Conservation (phyloP, 148 eudicot species). For the Simmondsia chinensis region DNA sequence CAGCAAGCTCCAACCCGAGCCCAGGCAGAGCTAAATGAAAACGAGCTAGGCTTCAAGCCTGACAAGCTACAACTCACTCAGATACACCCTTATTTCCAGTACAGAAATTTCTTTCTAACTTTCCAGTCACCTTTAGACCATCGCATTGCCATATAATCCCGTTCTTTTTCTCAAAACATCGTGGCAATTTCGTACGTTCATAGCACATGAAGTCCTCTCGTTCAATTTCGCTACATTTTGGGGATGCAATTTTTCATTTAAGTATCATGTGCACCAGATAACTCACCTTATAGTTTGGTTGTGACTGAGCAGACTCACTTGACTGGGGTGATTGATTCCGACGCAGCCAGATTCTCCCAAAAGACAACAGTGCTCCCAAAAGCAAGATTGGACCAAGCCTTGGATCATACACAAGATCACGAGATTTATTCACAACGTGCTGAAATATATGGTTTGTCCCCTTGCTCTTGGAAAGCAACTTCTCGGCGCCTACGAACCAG, state of each 20-base stretch:
- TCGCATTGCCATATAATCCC: too few relatives aligned
- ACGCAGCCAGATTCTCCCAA: conserved; percentile 63
- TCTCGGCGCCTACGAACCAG: conserved; percentile 51
- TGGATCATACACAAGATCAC: conserved; percentile 48
- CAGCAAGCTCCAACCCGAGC: too few relatives aligned
- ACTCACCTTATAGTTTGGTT: conserved; percentile 33
- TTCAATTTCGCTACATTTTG: too few relatives aligned
- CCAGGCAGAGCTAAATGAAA: too few relatives aligned
- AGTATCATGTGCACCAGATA: too few relatives aligned
- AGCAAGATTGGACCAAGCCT: conserved; percentile 79
- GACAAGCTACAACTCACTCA: too few relatives aligned
- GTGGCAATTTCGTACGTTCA: too few relatives aligned
- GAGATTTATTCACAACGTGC: conserved; percentile 17
- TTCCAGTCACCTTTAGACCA: too few relatives aligned
- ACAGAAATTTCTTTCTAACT: too few relatives aligned
- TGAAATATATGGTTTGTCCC: conserved; percentile 37
- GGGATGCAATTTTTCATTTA: background rate
- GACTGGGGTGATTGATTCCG: conserved; percentile 42
- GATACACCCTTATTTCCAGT: too few relatives aligned
- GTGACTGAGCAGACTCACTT: conserved; percentile 19
- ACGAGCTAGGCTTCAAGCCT: too few relatives aligned
- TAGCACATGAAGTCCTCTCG: too few relatives aligned
- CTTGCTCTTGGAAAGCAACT: conserved; percentile 37
- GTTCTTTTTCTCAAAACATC: background rate
- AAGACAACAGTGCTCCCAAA: conserved; percentile 69